Conservation (phyloP, 208 protist species). For the Zelonia costaricensis region DNA sequence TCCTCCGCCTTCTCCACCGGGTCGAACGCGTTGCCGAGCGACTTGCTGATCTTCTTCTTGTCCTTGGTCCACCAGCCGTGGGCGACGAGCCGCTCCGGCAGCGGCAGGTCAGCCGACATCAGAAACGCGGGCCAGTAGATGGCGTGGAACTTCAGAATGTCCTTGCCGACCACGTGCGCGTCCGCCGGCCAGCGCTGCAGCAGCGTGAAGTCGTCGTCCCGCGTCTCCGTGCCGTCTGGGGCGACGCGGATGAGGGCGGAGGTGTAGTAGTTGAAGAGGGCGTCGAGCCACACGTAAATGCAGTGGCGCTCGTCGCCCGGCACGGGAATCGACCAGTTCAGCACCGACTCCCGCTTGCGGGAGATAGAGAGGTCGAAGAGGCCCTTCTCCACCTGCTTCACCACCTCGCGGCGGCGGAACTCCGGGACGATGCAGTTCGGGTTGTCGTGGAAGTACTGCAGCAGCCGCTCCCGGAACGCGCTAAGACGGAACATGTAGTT, state of each 20-base stretch:
- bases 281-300: conserved; percentile 99
- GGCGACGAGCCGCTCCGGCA: conserved; percentile 91
- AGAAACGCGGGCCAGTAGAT: conserved; percentile 99
- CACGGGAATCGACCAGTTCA: conserved; percentile 97
- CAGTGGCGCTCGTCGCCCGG: conserved; percentile 94
- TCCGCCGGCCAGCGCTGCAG: conserved; percentile 82
- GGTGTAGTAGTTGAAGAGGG: conserved; percentile 99
- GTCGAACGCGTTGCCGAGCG: conserved; percentile 97
- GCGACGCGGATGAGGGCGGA: conserved; percentile 48
- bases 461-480: conserved; percentile 83
- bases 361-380: conserved; percentile 97
- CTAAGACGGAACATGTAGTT: conserved; percentile 99
- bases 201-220: conserved; percentile 40
- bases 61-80: conserved; percentile 98
- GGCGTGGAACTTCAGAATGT: conserved; percentile 99
- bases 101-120: conserved; percentile 92
- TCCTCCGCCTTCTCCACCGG: conserved; percentile 83
- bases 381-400: conserved; percentile 81
- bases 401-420: conserved; percentile 93
- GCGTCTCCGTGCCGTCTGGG: conserved; percentile 40
- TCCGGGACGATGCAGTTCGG: conserved; percentile 92
- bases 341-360: conserved; percentile 83
- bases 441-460: conserved; percentile 85
- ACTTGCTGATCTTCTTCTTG: conserved; percentile 97
- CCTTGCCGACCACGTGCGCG: conserved; percentile 97